Evolutionary conservation across 331 rosid genomes (phyloP), one percentile per base, ranked within the genome.

Genomic region (Spiraea crenata): DNA sequence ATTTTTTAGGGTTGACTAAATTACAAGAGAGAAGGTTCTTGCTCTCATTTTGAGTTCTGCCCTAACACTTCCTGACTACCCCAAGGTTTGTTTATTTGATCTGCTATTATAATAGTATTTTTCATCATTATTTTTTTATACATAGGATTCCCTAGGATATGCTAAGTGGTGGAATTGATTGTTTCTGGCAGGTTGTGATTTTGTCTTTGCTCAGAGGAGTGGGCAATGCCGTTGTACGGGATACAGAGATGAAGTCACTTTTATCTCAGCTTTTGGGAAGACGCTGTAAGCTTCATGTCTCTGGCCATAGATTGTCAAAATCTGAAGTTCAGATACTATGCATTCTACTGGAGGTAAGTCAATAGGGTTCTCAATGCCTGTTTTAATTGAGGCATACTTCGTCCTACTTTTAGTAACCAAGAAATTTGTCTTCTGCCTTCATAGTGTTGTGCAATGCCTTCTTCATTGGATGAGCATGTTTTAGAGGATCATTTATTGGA

Each of bases 181-280:
- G 69, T 69, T 45, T 76, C 50, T 81, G 76, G 79, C 97, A 93
- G 98, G 83, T 89, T 69, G 88, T 70, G 84, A 82, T 91, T 83
- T 77, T 90, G 56, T 89, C 97, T 67, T 73, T 90, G 87, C 85
- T 93, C 74, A 89, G 84, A 80, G 97, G 88, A 79, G 77, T 83
- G 68, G 93, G 97, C 72, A 78, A 79, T 77, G 80, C 82, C 50
- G 64, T 90, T 77, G 35, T 83, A 75, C 78, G 66, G 45, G 71
- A 82, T 78, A 74, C 75, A 57, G 89, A 84, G 66, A 82, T 88
- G 19, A 79, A 75, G 62, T 83, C 85, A 25, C 72, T 85, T 67
- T 80, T 90, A 76, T 74, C 85, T 44, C 69, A 55, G 46, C 92
- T 88, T 72, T 61, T 93, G 82, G 74, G 37, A 40, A 84, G 84